These are phyloP conservation scores for Conringia planisiliqua DNA, from an alignment of 345 rosid species.

Conservation along the genomic window DNA sequence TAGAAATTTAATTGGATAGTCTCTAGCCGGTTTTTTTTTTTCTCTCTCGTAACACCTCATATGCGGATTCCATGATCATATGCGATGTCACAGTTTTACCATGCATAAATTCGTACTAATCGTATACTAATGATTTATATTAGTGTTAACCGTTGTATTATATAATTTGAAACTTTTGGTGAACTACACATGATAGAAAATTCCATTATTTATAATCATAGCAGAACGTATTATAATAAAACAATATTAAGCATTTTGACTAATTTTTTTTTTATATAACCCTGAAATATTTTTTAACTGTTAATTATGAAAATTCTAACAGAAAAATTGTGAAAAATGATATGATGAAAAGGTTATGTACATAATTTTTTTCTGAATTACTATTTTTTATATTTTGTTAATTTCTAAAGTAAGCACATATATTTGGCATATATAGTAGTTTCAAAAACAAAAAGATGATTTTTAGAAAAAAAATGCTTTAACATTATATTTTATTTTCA, in stretches of 20 bases:
- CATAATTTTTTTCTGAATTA: neutral
- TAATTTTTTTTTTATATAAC: too few relatives aligned
- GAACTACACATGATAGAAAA: neutral
- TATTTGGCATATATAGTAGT: neutral
- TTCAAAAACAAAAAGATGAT: neutral
- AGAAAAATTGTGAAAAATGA: neutral
- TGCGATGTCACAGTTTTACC: neutral
- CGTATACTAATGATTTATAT: too few relatives aligned
- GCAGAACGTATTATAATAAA: neutral
- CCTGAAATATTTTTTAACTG: too few relatives aligned
- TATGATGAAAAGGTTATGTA: too few relatives aligned
- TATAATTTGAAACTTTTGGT: too few relatives aligned
- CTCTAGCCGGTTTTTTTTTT: neutral
- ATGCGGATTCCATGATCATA: neutral
- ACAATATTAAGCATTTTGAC: too few relatives aligned
- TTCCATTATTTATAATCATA: too few relatives aligned
- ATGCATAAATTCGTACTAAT: neutral
- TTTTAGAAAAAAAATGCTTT: too few relatives aligned
- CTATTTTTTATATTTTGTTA: too few relatives aligned
- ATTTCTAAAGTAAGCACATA: neutral
- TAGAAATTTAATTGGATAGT: neutral
- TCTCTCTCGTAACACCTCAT: neutral
- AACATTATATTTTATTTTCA: too few relatives aligned
- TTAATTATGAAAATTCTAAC: too few relatives aligned
- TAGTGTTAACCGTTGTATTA: neutral